phyloP scores from a whole-genome alignment of 306 rosid genomes.

The Ormosia semicastrata region DNA sequence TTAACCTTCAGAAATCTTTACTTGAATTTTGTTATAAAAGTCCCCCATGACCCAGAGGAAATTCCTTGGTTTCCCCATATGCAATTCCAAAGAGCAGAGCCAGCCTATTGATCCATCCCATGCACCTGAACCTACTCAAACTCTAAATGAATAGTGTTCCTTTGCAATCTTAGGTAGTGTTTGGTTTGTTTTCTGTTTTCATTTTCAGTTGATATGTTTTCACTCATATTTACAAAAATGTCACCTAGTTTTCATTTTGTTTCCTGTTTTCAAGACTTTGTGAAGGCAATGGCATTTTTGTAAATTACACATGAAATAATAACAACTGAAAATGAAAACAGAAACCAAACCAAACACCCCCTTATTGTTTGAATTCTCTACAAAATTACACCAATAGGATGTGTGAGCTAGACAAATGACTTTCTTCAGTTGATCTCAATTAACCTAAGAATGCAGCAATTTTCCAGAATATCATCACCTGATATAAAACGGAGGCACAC shows the following conservation, averaged over 20 bases:
- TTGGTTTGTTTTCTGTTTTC: too few species aligned
- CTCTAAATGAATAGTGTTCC: constrained; percentile 1
- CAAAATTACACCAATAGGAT: constrained; percentile 10
- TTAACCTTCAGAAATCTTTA: constrained; percentile 6
- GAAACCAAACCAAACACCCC: too few species aligned
- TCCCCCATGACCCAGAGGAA: not conserved
- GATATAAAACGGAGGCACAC: constrained; percentile 91
- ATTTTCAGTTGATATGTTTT: too few species aligned
- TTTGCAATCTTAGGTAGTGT: not conserved
- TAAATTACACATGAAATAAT: too few species aligned
- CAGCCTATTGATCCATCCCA: constrained; percentile 8
- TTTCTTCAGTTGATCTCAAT: constrained; percentile 13
- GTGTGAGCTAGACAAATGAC: constrained; percentile 14
- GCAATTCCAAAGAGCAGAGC: constrained; percentile 14
- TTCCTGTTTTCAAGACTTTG: too few species aligned
- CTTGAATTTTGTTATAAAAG: not conserved
- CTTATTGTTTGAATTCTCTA: not conserved
- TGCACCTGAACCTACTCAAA: constrained; percentile 22
- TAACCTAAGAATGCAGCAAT: constrained; percentile 16
- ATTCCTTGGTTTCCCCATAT: constrained; percentile 13
- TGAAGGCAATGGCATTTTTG: too few species aligned
- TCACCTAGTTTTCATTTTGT: too few species aligned
- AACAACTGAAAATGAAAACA: too few species aligned
- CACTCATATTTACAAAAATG: too few species aligned
- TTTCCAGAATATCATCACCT: constrained; percentile 52